A percentile compares a stretch with the other conserved stretches of the same genome.
Conservation (phyloP, 495 filamentous ascomycete genomes). For the Aspergillus kassunensis region DNA sequence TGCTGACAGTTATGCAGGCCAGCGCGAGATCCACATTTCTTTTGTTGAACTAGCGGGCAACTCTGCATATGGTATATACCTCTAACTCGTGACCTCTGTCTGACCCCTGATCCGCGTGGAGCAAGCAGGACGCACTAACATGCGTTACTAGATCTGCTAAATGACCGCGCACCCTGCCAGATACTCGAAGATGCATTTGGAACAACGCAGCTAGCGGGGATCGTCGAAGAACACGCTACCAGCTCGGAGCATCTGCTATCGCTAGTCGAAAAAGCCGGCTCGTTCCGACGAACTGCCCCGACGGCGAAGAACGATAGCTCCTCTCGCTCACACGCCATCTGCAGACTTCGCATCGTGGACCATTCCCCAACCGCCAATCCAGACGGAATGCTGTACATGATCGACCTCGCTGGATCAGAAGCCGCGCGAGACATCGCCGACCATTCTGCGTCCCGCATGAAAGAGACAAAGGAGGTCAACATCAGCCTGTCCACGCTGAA, state of each 20-base stretch:
- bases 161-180: not conserved
- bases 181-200: not conserved
- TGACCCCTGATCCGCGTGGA: no score
- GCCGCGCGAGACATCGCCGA: not conserved
- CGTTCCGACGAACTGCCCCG: not conserved
- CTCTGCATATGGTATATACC: not conserved
- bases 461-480: not conserved
- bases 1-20: not conserved
- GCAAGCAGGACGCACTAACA: not conserved
- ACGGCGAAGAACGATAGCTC: not conserved
- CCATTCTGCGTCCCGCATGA: not conserved
- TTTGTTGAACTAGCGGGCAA: not conserved
- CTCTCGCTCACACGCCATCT: not conserved
- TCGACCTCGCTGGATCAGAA: not conserved
- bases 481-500: not conserved
- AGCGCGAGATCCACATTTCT: not conserved
- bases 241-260: not conserved
- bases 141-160: not conserved
- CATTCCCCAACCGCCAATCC: not conserved
- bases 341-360: not conserved
- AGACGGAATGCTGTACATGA: not conserved
- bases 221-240: not conserved
- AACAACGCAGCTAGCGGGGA: not conserved
- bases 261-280: not conserved
- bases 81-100: no score